A percentile compares a stretch with the other conserved stretches of the same genome.
phyloP scores from a whole-genome alignment of 2,329 filamentous ascomycete genomes.

The Claviceps digitariae region DNA sequence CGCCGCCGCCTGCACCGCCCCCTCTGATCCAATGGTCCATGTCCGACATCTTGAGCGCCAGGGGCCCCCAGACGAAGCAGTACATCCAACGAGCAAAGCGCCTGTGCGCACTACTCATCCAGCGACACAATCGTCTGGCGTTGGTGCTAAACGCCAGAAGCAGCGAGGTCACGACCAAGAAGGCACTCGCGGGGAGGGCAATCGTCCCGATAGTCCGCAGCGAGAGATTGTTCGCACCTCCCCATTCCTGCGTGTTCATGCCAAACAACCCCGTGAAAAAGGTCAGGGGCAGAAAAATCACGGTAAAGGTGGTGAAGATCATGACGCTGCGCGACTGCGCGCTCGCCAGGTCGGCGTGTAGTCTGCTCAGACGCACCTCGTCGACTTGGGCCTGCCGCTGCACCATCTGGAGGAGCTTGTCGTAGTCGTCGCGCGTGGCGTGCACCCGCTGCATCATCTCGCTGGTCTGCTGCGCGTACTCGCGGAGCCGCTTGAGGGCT shows the following conservation, averaged over 20 bases:
- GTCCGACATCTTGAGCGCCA: conserved; percentile 3
- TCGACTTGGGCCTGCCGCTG: conserved; percentile 54
- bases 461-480: conserved; percentile 38
- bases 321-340: conserved; percentile 49
- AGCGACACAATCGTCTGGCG: conserved; percentile 20
- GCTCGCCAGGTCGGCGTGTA: conserved; percentile 49
- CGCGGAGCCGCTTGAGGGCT: conserved; percentile 36
- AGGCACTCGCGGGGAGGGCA: conserved; percentile 32
- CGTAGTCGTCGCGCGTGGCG: conserved; percentile 46
- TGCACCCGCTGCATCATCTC: conserved; percentile 48
- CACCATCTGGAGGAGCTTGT: conserved; percentile 53
- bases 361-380: conserved; percentile 47
- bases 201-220: conserved; percentile 33
- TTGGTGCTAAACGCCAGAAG: conserved; percentile 41
- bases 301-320: conserved; percentile 51
- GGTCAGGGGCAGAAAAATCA: conserved; percentile 49
- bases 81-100: conserved; percentile 11
- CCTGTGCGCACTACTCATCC: conserved; percentile 9
- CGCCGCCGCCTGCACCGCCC: too few relatives aligned
- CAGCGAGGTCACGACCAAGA: conserved; percentile 36
- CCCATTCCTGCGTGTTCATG: conserved; percentile 52
- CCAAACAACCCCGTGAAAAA: conserved; percentile 54
- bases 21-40: too few relatives aligned
- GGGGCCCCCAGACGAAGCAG: conserved; percentile 11
- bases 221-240: conserved; percentile 29